phyloP scores from a whole-genome alignment of 208 protist genomes.

The Acanthamoeba pearcei region DNA sequence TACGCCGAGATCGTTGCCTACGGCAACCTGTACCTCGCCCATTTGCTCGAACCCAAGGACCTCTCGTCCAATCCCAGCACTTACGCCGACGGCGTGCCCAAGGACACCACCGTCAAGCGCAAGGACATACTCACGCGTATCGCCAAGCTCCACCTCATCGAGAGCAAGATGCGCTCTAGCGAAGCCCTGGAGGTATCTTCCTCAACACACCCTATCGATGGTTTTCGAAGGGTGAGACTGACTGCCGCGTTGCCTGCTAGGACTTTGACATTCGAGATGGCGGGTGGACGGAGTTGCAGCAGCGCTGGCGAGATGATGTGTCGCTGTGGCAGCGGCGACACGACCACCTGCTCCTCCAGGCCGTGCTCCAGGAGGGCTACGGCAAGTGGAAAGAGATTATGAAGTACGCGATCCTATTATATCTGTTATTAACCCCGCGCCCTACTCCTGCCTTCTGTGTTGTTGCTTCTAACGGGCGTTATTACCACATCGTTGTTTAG shows the following conservation, averaged over 20 bases:
- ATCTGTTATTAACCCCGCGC: not conserved
- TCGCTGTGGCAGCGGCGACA: not conserved
- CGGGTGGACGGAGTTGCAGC: conserved; percentile 64
- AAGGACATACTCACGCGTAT: conserved; percentile 65
- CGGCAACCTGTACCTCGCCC: conserved; percentile 48
- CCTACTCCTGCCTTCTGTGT: not conserved
- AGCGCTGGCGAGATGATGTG: not conserved
- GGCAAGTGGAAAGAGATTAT: conserved; percentile 69
- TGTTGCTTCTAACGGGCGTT: not conserved
- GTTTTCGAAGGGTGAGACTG: not conserved
- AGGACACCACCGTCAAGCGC: conserved; percentile 3
- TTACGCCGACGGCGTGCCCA: conserved; percentile 61
- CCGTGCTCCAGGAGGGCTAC: conserved; percentile 57
- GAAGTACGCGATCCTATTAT: not conserved
- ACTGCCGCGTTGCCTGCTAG: not conserved
- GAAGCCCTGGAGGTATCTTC: not conserved
- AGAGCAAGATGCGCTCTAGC: conserved; percentile 19
- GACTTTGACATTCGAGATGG: conserved; percentile 58
- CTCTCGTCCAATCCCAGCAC: conserved; percentile 24
- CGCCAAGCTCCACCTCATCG: conserved; percentile 63
- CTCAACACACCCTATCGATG: not conserved
- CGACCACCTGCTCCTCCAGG: conserved; percentile 36
- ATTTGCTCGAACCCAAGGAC: conserved; percentile 56
- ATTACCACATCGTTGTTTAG: not conserved
- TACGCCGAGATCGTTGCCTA: conserved; percentile 69